Conservation (phyloP, 805 yeast genomes). For the Candida ortonii region DNA sequence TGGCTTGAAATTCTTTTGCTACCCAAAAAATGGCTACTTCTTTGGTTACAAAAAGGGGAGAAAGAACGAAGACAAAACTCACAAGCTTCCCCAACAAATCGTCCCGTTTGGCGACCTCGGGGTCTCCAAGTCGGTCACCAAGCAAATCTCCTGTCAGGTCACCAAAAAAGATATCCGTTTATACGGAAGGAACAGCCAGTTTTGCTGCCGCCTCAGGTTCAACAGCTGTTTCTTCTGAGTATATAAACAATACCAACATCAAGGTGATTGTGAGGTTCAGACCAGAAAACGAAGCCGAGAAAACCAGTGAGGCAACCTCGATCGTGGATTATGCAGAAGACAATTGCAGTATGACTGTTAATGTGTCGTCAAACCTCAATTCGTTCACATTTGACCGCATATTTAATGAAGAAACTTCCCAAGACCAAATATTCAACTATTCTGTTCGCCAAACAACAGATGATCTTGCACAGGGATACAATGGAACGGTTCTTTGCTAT, state of each 20-base stretch:
- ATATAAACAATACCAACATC: conserved; percentile 37
- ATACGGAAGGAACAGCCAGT: conserved; percentile 6
- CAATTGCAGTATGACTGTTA: conserved; percentile 13
- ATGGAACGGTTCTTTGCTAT: conserved; percentile 43
- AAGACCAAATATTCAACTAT: conserved; percentile 55
- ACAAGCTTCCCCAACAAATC: conserved; percentile 15
- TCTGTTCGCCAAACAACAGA: conserved; percentile 62
- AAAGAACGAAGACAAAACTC: conserved; percentile 4
- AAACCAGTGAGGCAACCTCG: conserved; percentile 6
- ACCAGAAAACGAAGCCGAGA: conserved; percentile 42
- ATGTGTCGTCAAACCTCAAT: conserved; percentile 12
- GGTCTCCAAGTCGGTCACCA: conserved; percentile 8
- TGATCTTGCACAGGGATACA: conserved; percentile 65
- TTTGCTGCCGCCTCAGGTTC: conserved; percentile 5
- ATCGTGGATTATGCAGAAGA: conserved; percentile 16
- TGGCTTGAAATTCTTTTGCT: too few relatives aligned
- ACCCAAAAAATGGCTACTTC: too few relatives aligned
- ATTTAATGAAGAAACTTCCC: conserved; percentile 50
- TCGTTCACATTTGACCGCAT: conserved; percentile 64
- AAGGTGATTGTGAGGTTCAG: conserved; percentile 73
- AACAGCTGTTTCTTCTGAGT: conserved; percentile 5
- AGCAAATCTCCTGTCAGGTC: conserved; percentile 5
- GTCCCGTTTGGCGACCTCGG: conserved; percentile 5
- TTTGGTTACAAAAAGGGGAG: conserved; percentile 1
- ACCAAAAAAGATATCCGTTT: conserved; percentile 1